Evolutionary conservation across 768 basidiomycete species (phyloP).

Genomic region (Ephemerocybe angulata): DNA sequence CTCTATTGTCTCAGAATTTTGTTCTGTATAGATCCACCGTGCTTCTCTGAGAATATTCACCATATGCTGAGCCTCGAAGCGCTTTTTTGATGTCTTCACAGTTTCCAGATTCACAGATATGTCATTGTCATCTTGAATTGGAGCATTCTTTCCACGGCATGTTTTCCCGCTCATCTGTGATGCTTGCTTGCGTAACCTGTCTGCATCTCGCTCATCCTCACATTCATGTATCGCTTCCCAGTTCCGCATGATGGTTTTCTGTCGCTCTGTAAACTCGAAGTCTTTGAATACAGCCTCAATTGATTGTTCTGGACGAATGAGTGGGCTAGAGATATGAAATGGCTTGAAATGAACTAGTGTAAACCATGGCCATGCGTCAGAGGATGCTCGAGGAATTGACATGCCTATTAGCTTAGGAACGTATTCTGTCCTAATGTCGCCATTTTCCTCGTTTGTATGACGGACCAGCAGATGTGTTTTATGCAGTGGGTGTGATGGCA

Average conservation of each 20-base stretch:
- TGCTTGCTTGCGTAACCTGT: slow-evolving; percentile 6
- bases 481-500: slow-evolving; percentile 10
- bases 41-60: too few species aligned
- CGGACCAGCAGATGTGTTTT: slow-evolving; percentile 14
- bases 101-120: too few species aligned
- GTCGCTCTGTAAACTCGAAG: background rate
- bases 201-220: slow-evolving; percentile 31
- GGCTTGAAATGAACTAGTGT: slow-evolving; percentile 11
- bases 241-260: slow-evolving; percentile 20
- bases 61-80: too few species aligned
- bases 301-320: background rate
- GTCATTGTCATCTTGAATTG: too few species aligned
- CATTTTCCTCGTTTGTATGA: slow-evolving; percentile 9
- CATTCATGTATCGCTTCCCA: slow-evolving; percentile 34
- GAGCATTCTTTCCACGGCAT: too few species aligned
- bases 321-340: background rate
- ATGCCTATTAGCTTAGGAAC: background rate
- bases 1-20: too few species aligned
- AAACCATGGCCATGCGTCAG: background rate
- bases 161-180: too few species aligned
- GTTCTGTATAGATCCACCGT: too few species aligned
- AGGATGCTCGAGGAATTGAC: background rate
- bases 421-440: background rate
- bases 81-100: too few species aligned
- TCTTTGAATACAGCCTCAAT: background rate